Conservation (phyloP, 768 basidiomycete genomes). For the Russula sp. region DNA sequence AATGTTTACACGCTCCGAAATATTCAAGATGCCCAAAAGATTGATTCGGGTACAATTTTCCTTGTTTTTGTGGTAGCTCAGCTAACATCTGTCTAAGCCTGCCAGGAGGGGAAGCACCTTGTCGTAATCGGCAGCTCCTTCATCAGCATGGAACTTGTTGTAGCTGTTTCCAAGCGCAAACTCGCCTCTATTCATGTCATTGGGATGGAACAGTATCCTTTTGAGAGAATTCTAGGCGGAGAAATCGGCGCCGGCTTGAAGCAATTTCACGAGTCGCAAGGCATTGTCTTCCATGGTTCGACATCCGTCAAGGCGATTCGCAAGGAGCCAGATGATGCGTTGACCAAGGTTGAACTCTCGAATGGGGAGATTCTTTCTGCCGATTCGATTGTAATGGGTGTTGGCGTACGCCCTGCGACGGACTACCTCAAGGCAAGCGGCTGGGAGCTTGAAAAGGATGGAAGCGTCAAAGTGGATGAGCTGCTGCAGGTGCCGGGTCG, state of each 20-base stretch:
- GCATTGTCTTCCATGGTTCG: slow-evolving; percentile 81
- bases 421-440: slow-evolving; percentile 71
- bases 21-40: slow-evolving; percentile 66
- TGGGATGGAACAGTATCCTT: slow-evolving; percentile 78
- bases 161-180: slow-evolving; percentile 66
- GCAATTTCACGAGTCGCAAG: slow-evolving; percentile 78
- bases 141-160: slow-evolving; percentile 90
- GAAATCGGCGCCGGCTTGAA: slow-evolving; percentile 73
- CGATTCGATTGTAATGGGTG: slow-evolving; percentile 81
- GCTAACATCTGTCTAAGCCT: slow-evolving; percentile 40
- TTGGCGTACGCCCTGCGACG: slow-evolving; percentile 83
- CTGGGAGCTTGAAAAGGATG: slow-evolving; percentile 68
- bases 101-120: slow-evolving; percentile 67
- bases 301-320: slow-evolving; percentile 63
- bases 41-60: slow-evolving; percentile 56
- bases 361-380: slow-evolving; percentile 52
- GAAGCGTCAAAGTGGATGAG: slow-evolving; percentile 75
- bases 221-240: slow-evolving; percentile 76
- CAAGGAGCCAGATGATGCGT: slow-evolving; percentile 49
- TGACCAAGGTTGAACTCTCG: slow-evolving; percentile 48
- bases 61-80: background rate
- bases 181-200: slow-evolving; percentile 81
- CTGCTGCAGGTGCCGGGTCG: slow-evolving; percentile 57
- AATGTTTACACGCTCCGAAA: slow-evolving; percentile 77
- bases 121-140: slow-evolving; percentile 88